Conservation (phyloP, 2,329 filamentous ascomycete genomes). For the Trichophyton equinum region DNA sequence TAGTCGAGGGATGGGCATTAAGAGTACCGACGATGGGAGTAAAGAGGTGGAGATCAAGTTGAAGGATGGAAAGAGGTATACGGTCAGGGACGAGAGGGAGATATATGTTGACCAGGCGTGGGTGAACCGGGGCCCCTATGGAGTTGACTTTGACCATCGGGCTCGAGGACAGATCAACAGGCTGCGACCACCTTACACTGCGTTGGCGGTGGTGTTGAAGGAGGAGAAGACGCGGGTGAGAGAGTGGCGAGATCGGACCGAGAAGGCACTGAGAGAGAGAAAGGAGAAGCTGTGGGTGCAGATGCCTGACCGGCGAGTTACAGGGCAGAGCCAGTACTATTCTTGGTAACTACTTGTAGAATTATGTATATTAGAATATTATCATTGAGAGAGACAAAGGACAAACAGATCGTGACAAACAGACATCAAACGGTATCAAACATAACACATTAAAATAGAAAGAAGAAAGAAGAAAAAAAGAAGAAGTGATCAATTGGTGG, state of each 20-base stretch:
- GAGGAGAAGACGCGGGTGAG: conserved; percentile 85
- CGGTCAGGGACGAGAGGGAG: conserved; percentile 59
- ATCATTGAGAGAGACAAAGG: not conserved
- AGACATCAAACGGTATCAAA: not conserved
- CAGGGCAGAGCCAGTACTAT: conserved; percentile 78
- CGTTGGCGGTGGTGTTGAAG: conserved; percentile 70
- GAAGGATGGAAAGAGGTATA: conserved; percentile 61
- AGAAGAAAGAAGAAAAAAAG: not conserved
- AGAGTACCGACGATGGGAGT: conserved; percentile 16
- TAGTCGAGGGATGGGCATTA: conserved; percentile 70
- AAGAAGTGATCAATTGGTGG: not conserved
- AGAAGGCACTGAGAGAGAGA: conserved; percentile 61
- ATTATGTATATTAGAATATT: not conserved
- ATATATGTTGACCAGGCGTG: conserved; percentile 90
- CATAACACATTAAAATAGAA: not conserved
- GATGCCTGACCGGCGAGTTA: conserved; percentile 72
- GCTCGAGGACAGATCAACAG: conserved; percentile 60
- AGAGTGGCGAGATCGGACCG: conserved; percentile 62
- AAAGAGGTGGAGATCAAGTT: conserved; percentile 6
- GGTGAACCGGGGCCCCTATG: conserved; percentile 65
- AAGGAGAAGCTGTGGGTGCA: conserved; percentile 74
- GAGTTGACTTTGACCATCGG: conserved; percentile 53
- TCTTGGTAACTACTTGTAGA: conserved; percentile 55
- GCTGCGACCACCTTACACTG: conserved; percentile 60
- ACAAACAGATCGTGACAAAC: not conserved